These are phyloP conservation scores for Capsella rubella DNA, from an alignment of 441 rosid genomes.

Conservation along the genomic window DNA sequence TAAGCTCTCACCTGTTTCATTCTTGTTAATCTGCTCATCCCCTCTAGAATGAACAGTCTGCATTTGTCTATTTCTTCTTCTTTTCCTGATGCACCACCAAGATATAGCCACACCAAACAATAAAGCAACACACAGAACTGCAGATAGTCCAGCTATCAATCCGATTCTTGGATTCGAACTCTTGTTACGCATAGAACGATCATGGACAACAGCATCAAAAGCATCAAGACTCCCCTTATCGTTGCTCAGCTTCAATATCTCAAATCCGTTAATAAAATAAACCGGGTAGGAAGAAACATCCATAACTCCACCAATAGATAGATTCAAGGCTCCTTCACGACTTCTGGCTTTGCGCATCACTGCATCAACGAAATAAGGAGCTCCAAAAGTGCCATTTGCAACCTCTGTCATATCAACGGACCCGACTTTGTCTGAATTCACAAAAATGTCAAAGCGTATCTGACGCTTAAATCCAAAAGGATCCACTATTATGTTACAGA, in stretches of 20 bases:
- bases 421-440: slow-evolving; percentile 59
- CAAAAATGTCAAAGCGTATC: slow-evolving; percentile 55
- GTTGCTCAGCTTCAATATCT: slow-evolving; percentile 80
- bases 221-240: slow-evolving; percentile 62
- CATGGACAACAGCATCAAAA: slow-evolving; percentile 43
- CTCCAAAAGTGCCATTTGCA: slow-evolving; percentile 51
- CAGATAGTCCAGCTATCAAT: slow-evolving; percentile 53
- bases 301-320: slow-evolving; percentile 70
- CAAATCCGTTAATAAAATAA: slow-evolving; percentile 83
- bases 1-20: slow-evolving; percentile 44
- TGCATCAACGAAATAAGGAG: slow-evolving; percentile 71
- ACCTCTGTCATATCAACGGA: slow-evolving; percentile 59
- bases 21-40: slow-evolving; percentile 44
- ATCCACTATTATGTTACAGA: slow-evolving; percentile 61
- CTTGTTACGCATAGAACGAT: slow-evolving; percentile 13
- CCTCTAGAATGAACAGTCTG: slow-evolving; percentile 46
- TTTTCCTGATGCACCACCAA: slow-evolving; percentile 50
- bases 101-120: slow-evolving; percentile 48
- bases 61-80: slow-evolving; percentile 44
- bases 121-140: slow-evolving; percentile 48
- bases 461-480: slow-evolving; percentile 14
- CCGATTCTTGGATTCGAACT: slow-evolving; percentile 40
- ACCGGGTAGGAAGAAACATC: slow-evolving; percentile 40
- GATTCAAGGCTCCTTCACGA: slow-evolving; percentile 38
- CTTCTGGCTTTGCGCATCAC: slow-evolving; percentile 46